Percentiles rank a stretch among this genome's conserved stretches.
Evolutionary conservation across 2,329 filamentous ascomycete species (phyloP).

Genomic region (Penicillium sp.): DNA sequence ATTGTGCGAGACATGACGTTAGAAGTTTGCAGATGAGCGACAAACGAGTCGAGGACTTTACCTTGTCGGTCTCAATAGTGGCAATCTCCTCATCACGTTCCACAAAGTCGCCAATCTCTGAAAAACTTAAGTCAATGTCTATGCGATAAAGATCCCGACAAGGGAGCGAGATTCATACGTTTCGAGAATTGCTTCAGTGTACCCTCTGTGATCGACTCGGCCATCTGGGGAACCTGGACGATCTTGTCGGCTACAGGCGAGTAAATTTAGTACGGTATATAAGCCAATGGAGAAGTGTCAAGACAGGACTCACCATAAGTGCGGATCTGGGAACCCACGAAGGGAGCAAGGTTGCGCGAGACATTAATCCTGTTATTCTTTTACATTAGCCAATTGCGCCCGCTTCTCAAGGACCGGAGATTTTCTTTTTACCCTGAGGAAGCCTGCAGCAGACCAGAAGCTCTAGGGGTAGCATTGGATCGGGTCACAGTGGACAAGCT

Average conservation of each 20-base stretch:
- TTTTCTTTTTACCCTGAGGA: constrained; percentile 26
- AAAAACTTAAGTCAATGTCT: constrained; percentile 16
- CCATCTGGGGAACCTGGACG: constrained; percentile 96
- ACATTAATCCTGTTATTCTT: constrained; percentile 24
- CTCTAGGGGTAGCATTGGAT: constrained; percentile 19
- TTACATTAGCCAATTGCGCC: constrained; percentile 7
- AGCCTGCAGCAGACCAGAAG: constrained; percentile 27
- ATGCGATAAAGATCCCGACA: neutral
- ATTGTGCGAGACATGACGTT: neutral
- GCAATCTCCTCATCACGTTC: constrained; percentile 97
- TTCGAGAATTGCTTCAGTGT: constrained; percentile 96
- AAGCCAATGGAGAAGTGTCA: neutral
- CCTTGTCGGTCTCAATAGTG: constrained; percentile 99
- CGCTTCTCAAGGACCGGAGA: neutral
- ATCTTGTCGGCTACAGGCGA: constrained; percentile 66
- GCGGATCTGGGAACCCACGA: constrained; percentile 33
- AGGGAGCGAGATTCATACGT: constrained; percentile 44
- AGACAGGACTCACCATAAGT: constrained; percentile 34
- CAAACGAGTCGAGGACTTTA: constrained; percentile 37
- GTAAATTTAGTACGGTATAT: constrained; percentile 10
- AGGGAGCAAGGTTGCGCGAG: constrained; percentile 25
- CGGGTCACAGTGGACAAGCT: constrained; percentile 28
- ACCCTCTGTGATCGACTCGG: constrained; percentile 96
- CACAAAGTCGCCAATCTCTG: constrained; percentile 85
- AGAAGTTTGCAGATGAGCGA: neutral